A percentile compares a stretch with the other conserved stretches of the same genome.
Evolutionary conservation across 257 asterid genomes (phyloP).

Genomic region (Solanum microdontum): DNA sequence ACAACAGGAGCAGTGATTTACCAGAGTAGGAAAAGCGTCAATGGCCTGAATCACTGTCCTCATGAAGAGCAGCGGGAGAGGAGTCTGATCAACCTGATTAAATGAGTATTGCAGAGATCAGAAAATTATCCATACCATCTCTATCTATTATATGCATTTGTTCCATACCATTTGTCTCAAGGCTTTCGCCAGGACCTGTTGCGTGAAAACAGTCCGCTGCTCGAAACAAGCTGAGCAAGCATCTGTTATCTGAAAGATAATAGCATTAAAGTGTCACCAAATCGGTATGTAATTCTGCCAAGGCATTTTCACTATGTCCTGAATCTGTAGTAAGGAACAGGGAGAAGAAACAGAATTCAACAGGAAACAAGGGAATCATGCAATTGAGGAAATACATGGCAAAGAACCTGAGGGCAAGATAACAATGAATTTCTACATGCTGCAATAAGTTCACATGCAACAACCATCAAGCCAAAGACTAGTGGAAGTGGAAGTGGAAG

Average conservation of each 20-base stretch:
- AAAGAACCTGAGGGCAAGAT: background rate
- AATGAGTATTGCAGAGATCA: background rate
- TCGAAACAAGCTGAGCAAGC: constrained; percentile 98
- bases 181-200: constrained; percentile 85
- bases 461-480: background rate
- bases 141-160: background rate
- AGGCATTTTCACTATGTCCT: background rate
- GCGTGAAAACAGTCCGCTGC: constrained; percentile 98
- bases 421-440: background rate
- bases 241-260: constrained; percentile 66
- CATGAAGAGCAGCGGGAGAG: constrained; percentile 90
- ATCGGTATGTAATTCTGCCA: background rate
- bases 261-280: background rate
- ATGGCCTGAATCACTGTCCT: constrained; percentile 98
- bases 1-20: constrained; percentile 12
- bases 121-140: background rate
- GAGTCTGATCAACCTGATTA: constrained; percentile 76
- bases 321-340: background rate
- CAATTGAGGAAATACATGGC: background rate
- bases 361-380: background rate
- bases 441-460: background rate
- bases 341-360: background rate
- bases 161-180: constrained; percentile 74
- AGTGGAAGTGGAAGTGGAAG: background rate
- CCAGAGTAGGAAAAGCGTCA: constrained; percentile 94